phyloP scores from a whole-genome alignment of 257 asterid species.

The Linaria vulgaris region DNA sequence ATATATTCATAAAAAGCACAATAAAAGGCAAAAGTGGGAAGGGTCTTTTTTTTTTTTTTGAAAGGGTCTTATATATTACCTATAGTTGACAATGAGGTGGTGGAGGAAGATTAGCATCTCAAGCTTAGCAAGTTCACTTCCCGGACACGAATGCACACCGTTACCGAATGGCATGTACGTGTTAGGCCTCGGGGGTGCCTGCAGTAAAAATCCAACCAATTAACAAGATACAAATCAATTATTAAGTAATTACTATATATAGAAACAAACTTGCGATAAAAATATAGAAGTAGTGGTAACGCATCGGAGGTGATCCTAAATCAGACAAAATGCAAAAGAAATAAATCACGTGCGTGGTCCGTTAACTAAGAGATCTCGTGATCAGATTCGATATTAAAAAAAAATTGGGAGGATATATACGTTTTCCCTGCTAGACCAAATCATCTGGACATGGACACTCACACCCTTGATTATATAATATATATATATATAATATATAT shows the following conservation, averaged over 20 bases:
- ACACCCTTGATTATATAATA: constrained; percentile 27
- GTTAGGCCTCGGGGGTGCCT: constrained; percentile 61
- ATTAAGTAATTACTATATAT: no score
- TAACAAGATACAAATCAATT: neutral
- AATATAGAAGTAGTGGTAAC: neutral
- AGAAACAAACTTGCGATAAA: constrained; percentile 4
- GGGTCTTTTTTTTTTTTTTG: no score
- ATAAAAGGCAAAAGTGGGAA: no score
- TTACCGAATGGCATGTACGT: constrained; percentile 76
- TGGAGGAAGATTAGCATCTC: constrained; percentile 71
- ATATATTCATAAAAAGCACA: neutral
- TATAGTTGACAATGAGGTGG: constrained; percentile 58
- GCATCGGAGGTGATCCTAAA: no score
- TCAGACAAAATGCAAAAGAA: constrained; percentile 21
- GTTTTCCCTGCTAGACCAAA: neutral
- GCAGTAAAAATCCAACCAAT: neutral
- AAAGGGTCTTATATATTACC: constrained; percentile 28
- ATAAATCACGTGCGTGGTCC: constrained; percentile 36
- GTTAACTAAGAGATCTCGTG: constrained; percentile 23
- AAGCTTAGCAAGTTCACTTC: constrained; percentile 73
- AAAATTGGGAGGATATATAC: constrained; percentile 25
- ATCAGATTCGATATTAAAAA: constrained; percentile 8
- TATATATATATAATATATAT: no score
- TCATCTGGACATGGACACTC: constrained; percentile 38
- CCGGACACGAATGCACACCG: constrained; percentile 77